Evolutionary conservation across 164 flowering plant species (phyloP).

Genomic region (Protea cynaroides): DNA sequence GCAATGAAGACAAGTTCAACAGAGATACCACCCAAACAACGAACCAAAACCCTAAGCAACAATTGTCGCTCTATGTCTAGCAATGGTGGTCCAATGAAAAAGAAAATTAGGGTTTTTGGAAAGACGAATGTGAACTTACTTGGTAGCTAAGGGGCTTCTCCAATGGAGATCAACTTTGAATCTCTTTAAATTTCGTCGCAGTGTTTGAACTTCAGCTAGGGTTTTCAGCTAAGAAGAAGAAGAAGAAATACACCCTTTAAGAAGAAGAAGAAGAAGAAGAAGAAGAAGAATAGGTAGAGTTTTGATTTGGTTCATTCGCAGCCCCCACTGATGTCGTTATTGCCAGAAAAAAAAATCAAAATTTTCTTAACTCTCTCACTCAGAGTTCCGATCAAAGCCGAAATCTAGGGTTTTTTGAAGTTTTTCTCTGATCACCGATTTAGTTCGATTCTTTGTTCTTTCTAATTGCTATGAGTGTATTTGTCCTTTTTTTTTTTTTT

Average conservation of each 20-base stretch:
- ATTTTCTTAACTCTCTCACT: too few species aligned
- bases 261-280: too few species aligned
- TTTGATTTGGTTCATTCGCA: too few species aligned
- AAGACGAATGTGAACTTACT: constrained; percentile 11
- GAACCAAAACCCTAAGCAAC: constrained; percentile 10
- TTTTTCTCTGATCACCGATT: too few species aligned
- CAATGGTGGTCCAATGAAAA: constrained; percentile 4
- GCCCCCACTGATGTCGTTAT: too few species aligned
- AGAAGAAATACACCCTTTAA: constrained; percentile 1
- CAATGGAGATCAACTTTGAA: constrained; percentile 20
- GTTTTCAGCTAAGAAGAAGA: constrained; percentile 21
- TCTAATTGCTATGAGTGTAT: too few species aligned
- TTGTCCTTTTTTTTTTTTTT: too few species aligned
- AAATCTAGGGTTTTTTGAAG: too few species aligned
- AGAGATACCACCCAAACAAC: constrained; percentile 10
- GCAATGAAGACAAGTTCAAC: constrained; percentile 1
- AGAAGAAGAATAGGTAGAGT: too few species aligned
- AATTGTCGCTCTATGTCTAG: neutral
- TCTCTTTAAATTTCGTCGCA: constrained; percentile 8
- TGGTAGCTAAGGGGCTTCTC: constrained; percentile 4
- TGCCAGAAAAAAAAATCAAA: too few species aligned
- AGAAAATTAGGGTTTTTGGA: constrained; percentile 30
- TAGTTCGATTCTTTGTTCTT: too few species aligned
- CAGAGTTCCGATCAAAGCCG: too few species aligned
- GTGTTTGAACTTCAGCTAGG: constrained; percentile 16